phyloP scores from a whole-genome alignment of 176 grass and related monocot species.

The Avena eriantha region DNA sequence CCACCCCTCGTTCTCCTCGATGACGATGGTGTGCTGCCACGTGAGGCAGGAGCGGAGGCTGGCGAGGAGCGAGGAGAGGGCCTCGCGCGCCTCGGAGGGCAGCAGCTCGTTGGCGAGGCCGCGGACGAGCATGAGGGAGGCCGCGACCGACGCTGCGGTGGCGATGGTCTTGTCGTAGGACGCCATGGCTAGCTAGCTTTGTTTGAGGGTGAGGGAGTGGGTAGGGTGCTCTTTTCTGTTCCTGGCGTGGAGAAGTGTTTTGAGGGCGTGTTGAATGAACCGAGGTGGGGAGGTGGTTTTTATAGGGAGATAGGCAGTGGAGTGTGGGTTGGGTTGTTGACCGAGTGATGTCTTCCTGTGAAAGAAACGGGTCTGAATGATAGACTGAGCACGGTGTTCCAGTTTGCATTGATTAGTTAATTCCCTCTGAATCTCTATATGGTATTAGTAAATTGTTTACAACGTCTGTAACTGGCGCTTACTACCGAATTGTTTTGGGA shows the following conservation, averaged over 20 bases:
- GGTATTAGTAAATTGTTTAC: too few relatives aligned
- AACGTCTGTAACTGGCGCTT: too few relatives aligned
- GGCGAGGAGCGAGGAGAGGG: slow-evolving; percentile 32
- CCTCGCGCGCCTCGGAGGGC: slow-evolving; percentile 47
- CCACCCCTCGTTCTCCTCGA: slow-evolving; percentile 60
- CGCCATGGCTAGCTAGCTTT: slow-evolving; percentile 50
- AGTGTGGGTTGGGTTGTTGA: background rate
- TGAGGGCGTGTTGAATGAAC: background rate
- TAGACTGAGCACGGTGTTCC: background rate
- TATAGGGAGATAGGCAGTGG: background rate
- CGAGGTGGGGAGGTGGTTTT: background rate
- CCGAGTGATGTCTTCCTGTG: background rate
- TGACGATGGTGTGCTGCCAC: slow-evolving; percentile 58
- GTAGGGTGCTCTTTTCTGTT: background rate
- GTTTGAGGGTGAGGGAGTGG: background rate
- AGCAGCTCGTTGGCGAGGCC: slow-evolving; percentile 55
- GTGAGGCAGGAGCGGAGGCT: slow-evolving; percentile 47
- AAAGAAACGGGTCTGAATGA: background rate
- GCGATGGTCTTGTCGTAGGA: slow-evolving; percentile 57
- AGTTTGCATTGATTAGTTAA: too few relatives aligned
- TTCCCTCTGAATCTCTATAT: too few relatives aligned
- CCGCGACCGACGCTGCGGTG: slow-evolving; percentile 53
- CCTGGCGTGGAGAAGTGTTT: background rate
- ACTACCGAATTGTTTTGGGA: too few relatives aligned
- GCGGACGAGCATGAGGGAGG: slow-evolving; percentile 58